Conservation (phyloP, 2,329 filamentous ascomycete genomes). For the Aureobasidium sp. region DNA sequence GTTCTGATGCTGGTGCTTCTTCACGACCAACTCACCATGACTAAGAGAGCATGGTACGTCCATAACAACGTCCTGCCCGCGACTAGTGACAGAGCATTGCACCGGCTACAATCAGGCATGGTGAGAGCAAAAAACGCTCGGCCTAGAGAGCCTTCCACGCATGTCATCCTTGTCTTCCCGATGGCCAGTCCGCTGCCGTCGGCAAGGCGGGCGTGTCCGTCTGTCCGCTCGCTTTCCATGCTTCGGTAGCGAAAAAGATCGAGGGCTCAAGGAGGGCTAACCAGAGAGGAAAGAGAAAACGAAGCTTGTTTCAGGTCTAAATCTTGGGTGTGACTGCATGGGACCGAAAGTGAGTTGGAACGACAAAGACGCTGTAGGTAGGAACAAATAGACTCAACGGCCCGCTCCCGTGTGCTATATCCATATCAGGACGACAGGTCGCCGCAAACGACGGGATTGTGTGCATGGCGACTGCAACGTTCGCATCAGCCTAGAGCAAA, state of each 20-base stretch:
- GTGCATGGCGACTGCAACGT: constrained; percentile 1
- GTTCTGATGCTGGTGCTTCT: neutral
- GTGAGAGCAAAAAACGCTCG: neutral
- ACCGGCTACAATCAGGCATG: neutral
- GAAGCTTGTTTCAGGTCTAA: constrained; percentile 9
- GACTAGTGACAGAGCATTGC: neutral
- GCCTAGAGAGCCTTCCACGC: neutral
- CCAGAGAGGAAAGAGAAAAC: neutral
- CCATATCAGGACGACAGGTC: constrained; percentile 2
- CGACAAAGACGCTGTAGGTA: too few relatives aligned
- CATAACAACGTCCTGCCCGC: neutral
- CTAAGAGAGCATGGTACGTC: neutral
- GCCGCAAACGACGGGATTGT: neutral
- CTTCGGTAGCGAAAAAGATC: neutral
- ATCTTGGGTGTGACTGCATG: neutral
- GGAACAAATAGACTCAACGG: constrained; percentile 9
- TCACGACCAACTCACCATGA: neutral
- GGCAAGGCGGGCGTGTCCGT: neutral
- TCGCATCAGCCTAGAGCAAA: neutral
- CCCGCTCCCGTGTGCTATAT: constrained; percentile 6
- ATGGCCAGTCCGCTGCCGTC: neutral
- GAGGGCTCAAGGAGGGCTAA: neutral
- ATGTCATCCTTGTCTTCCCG: neutral
- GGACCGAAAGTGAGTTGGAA: neutral
- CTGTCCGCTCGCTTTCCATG: neutral